Conservation (phyloP, 768 basidiomycete genomes). For the Phlebiopsis gigantea region DNA sequence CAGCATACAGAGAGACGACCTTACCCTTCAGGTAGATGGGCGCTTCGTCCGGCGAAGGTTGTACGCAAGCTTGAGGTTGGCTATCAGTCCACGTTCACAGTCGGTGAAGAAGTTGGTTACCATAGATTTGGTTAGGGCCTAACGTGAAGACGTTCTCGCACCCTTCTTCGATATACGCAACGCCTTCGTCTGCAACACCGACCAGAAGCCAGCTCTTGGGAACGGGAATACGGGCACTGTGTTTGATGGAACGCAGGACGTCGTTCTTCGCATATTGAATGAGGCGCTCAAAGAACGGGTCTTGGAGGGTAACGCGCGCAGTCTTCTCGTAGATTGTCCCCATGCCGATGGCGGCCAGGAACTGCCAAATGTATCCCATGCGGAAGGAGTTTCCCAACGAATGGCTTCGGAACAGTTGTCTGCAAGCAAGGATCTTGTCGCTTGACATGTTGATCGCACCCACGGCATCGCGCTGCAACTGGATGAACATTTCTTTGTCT, state of each 20-base stretch:
- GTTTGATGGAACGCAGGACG: constrained; percentile 69
- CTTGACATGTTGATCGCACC: constrained; percentile 54
- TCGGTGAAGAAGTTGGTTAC: constrained; percentile 30
- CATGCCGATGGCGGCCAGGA: constrained; percentile 33
- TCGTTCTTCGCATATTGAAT: constrained; percentile 43
- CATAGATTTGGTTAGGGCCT: constrained; percentile 57
- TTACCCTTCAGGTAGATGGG: constrained; percentile 56
- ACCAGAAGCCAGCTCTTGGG: constrained; percentile 66
- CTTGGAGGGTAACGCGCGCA: constrained; percentile 7
- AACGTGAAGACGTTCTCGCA: constrained; percentile 49
- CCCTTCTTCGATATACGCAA: constrained; percentile 49
- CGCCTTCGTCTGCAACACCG: constrained; percentile 81
- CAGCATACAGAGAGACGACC: constrained; percentile 27
- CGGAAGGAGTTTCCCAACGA: constrained; percentile 41
- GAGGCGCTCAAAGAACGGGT: constrained; percentile 22
- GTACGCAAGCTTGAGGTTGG: constrained; percentile 47
- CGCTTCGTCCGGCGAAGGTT: constrained; percentile 40
- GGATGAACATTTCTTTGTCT: constrained; percentile 46
- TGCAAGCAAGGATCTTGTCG: constrained; percentile 46
- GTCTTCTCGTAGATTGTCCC: constrained; percentile 15
- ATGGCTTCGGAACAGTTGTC: constrained; percentile 43
- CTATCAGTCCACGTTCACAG: background rate
- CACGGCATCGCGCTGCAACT: constrained; percentile 57
- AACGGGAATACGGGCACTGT: constrained; percentile 68
- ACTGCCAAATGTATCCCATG: constrained; percentile 46